Evolutionary conservation across 1,284 basidiomycete species (phyloP).

Genomic region (Puccinia novopanici): DNA sequence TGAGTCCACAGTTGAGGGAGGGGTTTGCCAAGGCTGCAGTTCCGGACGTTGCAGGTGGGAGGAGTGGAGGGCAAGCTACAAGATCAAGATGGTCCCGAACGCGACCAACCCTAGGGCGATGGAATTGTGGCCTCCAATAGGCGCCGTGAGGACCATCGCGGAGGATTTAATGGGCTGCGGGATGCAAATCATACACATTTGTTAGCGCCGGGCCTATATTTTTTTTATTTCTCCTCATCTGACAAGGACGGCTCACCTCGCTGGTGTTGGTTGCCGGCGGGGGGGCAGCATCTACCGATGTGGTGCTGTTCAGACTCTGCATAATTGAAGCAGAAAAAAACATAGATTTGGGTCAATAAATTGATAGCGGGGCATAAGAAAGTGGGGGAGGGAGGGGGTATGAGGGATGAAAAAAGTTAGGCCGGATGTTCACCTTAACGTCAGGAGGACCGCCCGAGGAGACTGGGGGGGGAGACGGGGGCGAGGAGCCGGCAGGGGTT

Average conservation of each 20-base stretch:
- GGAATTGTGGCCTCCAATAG: not conserved
- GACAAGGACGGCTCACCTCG: not conserved
- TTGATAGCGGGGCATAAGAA: too few species aligned
- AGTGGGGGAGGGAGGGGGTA: too few species aligned
- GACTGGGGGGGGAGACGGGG: not conserved
- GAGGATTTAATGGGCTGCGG: not conserved
- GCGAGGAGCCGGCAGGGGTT: not conserved
- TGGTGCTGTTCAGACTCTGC: not conserved
- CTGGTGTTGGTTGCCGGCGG: not conserved
- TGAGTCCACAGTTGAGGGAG: not conserved
- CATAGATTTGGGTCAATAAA: not conserved
- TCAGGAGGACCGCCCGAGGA: not conserved
- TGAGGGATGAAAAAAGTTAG: too few species aligned
- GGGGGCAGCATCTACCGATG: not conserved
- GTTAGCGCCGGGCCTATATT: not conserved
- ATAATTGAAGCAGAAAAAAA: not conserved
- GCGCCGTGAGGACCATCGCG: not conserved
- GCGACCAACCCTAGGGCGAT: not conserved
- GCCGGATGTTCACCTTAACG: too few species aligned
- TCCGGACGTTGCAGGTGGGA: not conserved
- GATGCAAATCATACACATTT: not conserved
- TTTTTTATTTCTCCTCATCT: not conserved
- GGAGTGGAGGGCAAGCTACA: not conserved
- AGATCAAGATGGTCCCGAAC: not conserved
- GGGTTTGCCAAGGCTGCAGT: not conserved